These are phyloP conservation scores for Sonneratia caseolaris DNA, from an alignment of 345 rosid genomes.

Conservation along the genomic window DNA sequence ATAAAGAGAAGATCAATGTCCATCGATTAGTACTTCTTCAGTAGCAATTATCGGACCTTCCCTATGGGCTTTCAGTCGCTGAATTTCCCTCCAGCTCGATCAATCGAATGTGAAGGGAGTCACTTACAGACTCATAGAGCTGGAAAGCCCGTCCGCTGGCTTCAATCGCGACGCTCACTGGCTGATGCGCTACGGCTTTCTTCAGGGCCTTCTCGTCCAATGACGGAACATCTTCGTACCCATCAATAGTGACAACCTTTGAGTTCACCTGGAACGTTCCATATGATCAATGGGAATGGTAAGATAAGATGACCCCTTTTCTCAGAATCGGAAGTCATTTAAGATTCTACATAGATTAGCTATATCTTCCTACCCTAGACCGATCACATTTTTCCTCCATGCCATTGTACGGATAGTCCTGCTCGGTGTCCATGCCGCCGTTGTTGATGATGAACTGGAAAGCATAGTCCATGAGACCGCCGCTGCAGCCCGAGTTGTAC, in stretches of 20 bases:
- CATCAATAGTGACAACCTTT: slow-evolving; percentile 42
- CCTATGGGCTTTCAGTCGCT: background rate
- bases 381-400: slow-evolving; percentile 49
- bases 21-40: background rate
- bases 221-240: slow-evolving; percentile 54
- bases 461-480: slow-evolving; percentile 90
- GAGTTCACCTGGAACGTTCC: slow-evolving; percentile 36
- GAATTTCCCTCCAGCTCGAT: background rate
- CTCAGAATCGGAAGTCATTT: background rate
- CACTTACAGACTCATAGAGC: slow-evolving; percentile 53
- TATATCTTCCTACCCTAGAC: slow-evolving; percentile 28
- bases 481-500: slow-evolving; percentile 74
- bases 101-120: background rate
- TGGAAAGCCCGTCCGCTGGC: slow-evolving; percentile 73
- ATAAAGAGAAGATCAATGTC: background rate
- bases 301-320: background rate
- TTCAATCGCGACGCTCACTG: slow-evolving; percentile 70
- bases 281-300: background rate
- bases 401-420: slow-evolving; percentile 67
- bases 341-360: background rate
- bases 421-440: slow-evolving; percentile 72
- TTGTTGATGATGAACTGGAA: slow-evolving; percentile 54
- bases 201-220: slow-evolving; percentile 50
- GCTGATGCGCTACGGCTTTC: slow-evolving; percentile 74
- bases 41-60: background rate